These are phyloP conservation scores for Paradendryphiella salina DNA, from an alignment of 2,329 filamentous ascomycete genomes.

Conservation along the genomic window DNA sequence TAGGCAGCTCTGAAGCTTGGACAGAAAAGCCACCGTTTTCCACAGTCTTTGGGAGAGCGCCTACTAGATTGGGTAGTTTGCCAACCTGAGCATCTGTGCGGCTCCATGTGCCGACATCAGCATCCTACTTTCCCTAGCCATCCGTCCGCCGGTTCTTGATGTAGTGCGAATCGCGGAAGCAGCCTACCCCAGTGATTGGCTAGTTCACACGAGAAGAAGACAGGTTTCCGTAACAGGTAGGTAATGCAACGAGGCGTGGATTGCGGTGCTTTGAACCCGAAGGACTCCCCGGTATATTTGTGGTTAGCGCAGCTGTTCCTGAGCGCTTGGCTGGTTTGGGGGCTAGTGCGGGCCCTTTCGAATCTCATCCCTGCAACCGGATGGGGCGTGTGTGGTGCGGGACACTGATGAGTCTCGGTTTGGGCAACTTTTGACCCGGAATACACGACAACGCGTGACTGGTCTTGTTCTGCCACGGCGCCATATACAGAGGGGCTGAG, in stretches of 20 bases:
- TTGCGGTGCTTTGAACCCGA: slow-evolving; percentile 4
- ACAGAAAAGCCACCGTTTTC: slow-evolving; percentile 35
- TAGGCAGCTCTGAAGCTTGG: slow-evolving; percentile 45
- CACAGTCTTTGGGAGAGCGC: slow-evolving; percentile 19
- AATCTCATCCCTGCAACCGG: slow-evolving; percentile 10
- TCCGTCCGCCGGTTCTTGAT: neutral
- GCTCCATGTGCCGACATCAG: neutral
- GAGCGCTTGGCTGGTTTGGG: neutral
- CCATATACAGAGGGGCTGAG: neutral
- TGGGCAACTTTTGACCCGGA: slow-evolving; percentile 7
- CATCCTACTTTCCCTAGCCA: slow-evolving; percentile 2
- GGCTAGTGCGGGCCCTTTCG: slow-evolving; percentile 9
- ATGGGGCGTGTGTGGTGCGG: slow-evolving; percentile 5
- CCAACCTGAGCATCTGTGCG: slow-evolving; percentile 10
- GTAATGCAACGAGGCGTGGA: neutral
- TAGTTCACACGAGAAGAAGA: neutral
- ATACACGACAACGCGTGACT: slow-evolving; percentile 1
- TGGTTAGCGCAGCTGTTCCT: neutral
- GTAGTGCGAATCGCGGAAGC: neutral
- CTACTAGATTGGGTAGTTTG: slow-evolving; percentile 35
- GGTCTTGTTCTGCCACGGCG: neutral
- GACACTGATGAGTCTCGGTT: slow-evolving; percentile 13
- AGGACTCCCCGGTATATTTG: slow-evolving; percentile 1
- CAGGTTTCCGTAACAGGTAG: neutral
- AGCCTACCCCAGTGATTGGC: neutral